A percentile compares a stretch with the other conserved stretches of the same genome.
phyloP scores from a whole-genome alignment of 2,329 filamentous ascomycete genomes.

The Akanthomyces lecanii region DNA sequence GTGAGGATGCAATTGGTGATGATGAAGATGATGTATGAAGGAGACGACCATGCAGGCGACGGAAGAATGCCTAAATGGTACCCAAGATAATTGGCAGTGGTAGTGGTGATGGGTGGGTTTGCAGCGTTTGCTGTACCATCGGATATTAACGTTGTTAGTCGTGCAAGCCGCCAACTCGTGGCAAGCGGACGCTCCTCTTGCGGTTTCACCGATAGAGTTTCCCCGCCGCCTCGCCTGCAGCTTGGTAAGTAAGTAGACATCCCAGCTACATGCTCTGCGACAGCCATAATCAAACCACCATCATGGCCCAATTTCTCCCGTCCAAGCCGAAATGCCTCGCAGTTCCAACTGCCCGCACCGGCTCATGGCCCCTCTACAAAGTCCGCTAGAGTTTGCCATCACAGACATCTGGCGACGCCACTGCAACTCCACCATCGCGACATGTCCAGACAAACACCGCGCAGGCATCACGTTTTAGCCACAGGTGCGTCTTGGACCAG shows the following conservation, averaged over 20 bases:
- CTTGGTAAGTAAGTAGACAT: not conserved
- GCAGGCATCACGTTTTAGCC: constrained; percentile 11
- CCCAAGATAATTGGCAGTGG: not conserved
- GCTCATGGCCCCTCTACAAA: not conserved
- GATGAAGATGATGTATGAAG: not conserved
- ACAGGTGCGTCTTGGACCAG: not conserved
- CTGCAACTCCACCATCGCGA: constrained; percentile 12
- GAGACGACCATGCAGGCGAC: not conserved
- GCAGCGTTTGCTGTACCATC: not conserved
- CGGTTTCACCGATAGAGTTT: not conserved
- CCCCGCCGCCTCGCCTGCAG: not conserved
- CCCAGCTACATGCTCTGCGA: not conserved
- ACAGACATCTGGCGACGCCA: constrained; percentile 7
- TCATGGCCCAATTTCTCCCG: not conserved
- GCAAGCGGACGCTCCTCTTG: not conserved
- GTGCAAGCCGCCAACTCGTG: not conserved
- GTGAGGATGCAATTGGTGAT: not conserved
- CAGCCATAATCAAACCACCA: not conserved
- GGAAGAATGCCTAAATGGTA: not conserved
- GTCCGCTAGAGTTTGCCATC: constrained; percentile 11
- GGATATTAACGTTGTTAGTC: too few species aligned
- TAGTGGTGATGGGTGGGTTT: not conserved
- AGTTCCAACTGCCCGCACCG: not conserved
- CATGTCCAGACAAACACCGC: constrained; percentile 14
- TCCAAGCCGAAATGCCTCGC: not conserved